Conservation (phyloP, 805 yeast genomes). For the Spathaspora girioi region DNA sequence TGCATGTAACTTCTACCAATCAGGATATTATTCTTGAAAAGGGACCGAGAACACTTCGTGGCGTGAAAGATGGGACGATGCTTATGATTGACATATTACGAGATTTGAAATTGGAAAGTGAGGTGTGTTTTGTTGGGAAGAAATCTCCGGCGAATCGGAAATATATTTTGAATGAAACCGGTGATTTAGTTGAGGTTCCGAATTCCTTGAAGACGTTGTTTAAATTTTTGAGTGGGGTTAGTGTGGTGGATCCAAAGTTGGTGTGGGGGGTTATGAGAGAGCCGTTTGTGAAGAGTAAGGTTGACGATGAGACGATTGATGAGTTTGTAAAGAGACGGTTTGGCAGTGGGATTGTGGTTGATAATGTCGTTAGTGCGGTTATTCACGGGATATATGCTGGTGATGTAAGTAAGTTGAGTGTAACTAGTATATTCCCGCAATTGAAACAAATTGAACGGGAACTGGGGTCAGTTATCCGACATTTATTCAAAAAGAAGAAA, state of each 20-base stretch:
- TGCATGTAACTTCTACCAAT: conserved; percentile 20
- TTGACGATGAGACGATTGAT: conserved; percentile 67
- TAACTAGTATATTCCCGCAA: conserved; percentile 53
- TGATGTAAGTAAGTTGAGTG: conserved; percentile 64
- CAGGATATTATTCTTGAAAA: conserved; percentile 54
- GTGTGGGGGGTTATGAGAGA: conserved; percentile 45
- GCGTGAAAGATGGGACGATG: conserved; percentile 74
- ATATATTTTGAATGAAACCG: conserved; percentile 50
- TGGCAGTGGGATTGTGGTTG: conserved; percentile 47
- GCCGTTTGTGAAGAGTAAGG: conserved; percentile 35
- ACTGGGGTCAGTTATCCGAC: conserved; percentile 55
- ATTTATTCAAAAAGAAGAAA: conserved; percentile 17
- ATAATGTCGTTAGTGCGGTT: conserved; percentile 72
- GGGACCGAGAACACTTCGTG: conserved; percentile 90
- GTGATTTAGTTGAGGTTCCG: conserved; percentile 54
- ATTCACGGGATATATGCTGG: conserved; percentile 86
- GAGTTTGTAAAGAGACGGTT: conserved; percentile 67
- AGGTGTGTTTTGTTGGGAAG: conserved; percentile 56
- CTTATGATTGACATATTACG: conserved; percentile 58
- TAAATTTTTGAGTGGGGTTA: conserved; percentile 22
- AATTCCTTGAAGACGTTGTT: conserved; percentile 28
- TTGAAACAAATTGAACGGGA: conserved; percentile 56
- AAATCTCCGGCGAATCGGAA: conserved; percentile 66
- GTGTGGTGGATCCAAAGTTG: conserved; percentile 20
- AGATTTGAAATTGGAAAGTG: conserved; percentile 44